Conservation (phyloP, 2,329 filamentous ascomycete genomes). For the Pezicula neosporulosa region DNA sequence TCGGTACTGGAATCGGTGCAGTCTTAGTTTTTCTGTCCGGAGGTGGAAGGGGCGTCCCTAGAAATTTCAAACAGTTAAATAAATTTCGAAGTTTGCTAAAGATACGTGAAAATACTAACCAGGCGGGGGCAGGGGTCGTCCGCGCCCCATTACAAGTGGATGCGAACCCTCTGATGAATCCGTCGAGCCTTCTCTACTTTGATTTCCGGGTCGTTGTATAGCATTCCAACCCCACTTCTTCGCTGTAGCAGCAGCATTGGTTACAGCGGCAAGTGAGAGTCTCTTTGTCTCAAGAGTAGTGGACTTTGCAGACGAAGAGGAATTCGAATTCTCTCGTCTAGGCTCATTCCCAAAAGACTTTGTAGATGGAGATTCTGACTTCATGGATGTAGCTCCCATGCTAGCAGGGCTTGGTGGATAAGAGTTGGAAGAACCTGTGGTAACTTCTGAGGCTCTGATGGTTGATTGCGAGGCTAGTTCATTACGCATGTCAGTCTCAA, state of each 20-base stretch:
- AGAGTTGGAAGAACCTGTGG: slow-evolving; percentile 9
- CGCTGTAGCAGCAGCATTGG: slow-evolving; percentile 51
- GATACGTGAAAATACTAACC: too few relatives aligned
- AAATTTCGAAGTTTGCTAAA: too few relatives aligned
- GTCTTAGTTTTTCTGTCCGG: slow-evolving; percentile 59
- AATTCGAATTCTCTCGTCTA: slow-evolving; percentile 30
- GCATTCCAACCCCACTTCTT: slow-evolving; percentile 59
- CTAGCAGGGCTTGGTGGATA: slow-evolving; percentile 29
- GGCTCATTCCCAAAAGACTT: slow-evolving; percentile 36
- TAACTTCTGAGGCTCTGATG: slow-evolving; percentile 8
- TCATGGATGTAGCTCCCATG: slow-evolving; percentile 33
- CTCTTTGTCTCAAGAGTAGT: slow-evolving; percentile 36
- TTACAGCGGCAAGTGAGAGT: slow-evolving; percentile 50
- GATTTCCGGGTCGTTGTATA: slow-evolving; percentile 44
- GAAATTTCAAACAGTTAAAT: slow-evolving; percentile 25
- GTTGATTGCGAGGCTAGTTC: slow-evolving; percentile 26
- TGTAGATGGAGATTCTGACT: slow-evolving; percentile 36
- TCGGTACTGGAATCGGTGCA: slow-evolving; percentile 54
- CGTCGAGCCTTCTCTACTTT: slow-evolving; percentile 13
- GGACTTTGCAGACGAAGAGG: slow-evolving; percentile 27
- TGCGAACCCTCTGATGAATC: slow-evolving; percentile 42
- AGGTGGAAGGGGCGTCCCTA: slow-evolving; percentile 72
- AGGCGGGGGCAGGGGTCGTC: slow-evolving; percentile 71
- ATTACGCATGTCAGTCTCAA: slow-evolving; percentile 32
- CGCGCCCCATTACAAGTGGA: slow-evolving; percentile 68